Evolutionary conservation across 2,329 filamentous ascomycete genomes (phyloP).

Genomic region (Microsporum audouinii): DNA sequence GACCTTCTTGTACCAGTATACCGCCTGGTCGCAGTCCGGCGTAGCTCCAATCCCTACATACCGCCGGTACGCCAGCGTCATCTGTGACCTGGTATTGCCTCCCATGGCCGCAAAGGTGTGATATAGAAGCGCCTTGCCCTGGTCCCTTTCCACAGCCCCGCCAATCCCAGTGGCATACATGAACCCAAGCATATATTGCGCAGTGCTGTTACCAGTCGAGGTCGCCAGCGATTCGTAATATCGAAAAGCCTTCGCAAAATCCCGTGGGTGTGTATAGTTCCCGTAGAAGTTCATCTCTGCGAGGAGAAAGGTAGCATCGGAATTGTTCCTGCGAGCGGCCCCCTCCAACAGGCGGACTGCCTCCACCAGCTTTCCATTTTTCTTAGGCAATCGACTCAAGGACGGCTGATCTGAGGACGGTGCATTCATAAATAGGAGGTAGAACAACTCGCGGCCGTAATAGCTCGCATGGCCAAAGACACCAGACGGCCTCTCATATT

Average conservation of each 20-base stretch:
- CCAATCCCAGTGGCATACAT: slow-evolving; percentile 93
- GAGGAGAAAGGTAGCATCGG: slow-evolving; percentile 78
- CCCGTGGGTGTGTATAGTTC: slow-evolving; percentile 75
- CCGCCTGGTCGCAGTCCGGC: slow-evolving; percentile 73
- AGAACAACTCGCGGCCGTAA: slow-evolving; percentile 52
- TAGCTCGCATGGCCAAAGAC: slow-evolving; percentile 46
- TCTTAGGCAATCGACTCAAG: slow-evolving; percentile 27
- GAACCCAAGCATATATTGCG: slow-evolving; percentile 89
- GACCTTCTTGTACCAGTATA: slow-evolving; percentile 81
- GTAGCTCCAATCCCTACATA: slow-evolving; percentile 74
- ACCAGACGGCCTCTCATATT: slow-evolving; percentile 43
- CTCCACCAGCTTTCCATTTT: slow-evolving; percentile 38
- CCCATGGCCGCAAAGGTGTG: slow-evolving; percentile 84
- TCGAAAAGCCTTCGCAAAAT: slow-evolving; percentile 67
- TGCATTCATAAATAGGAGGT: slow-evolving; percentile 54
- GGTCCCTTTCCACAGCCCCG: slow-evolving; percentile 66
- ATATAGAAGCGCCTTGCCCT: slow-evolving; percentile 84
- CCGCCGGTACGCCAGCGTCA: slow-evolving; percentile 83
- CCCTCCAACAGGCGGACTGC: slow-evolving; percentile 49
- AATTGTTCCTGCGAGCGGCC: slow-evolving; percentile 45
- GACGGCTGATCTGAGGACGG: slow-evolving; percentile 38
- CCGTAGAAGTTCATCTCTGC: slow-evolving; percentile 96
- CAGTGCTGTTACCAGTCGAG: slow-evolving; percentile 73
- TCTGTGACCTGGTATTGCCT: slow-evolving; percentile 75
- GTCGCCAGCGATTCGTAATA: slow-evolving; percentile 70